Conservation (phyloP, 2,329 filamentous ascomycete species). For the Xylaria digitata region DNA sequence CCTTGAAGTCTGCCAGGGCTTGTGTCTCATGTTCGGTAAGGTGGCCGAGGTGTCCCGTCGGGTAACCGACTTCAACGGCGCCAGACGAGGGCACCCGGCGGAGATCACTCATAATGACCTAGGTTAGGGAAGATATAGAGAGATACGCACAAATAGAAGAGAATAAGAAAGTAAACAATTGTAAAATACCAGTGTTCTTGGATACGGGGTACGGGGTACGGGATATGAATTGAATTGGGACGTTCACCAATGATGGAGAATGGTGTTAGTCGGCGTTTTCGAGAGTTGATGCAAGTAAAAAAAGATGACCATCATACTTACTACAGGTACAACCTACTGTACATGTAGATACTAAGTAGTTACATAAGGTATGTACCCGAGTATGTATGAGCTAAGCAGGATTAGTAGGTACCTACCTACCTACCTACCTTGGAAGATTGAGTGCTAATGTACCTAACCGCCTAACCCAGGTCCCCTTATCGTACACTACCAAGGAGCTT, state of each 20-base stretch:
- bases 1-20: slow-evolving; percentile 78
- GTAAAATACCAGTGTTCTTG: neutral
- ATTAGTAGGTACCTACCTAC: no score
- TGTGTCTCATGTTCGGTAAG: slow-evolving; percentile 75
- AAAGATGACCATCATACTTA: neutral
- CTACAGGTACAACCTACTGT: neutral
- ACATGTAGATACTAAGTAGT: no score
- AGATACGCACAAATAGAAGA: neutral
- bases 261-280: neutral
- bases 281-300: neutral
- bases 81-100: slow-evolving; percentile 50
- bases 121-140: neutral
- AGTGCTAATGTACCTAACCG: no score
- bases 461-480: no score
- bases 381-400: no score
- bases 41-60: slow-evolving; percentile 83
- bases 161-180: slow-evolving; percentile 1
- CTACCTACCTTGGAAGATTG: no score
- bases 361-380: no score
- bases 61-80: slow-evolving; percentile 64
- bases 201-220: neutral
- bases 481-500: no score
- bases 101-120: slow-evolving; percentile 39
- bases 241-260: no score
- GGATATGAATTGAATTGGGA: neutral